phyloP scores from a whole-genome alignment of 1,139 yeast genomes.

The Scheffersomyces lignicola region DNA sequence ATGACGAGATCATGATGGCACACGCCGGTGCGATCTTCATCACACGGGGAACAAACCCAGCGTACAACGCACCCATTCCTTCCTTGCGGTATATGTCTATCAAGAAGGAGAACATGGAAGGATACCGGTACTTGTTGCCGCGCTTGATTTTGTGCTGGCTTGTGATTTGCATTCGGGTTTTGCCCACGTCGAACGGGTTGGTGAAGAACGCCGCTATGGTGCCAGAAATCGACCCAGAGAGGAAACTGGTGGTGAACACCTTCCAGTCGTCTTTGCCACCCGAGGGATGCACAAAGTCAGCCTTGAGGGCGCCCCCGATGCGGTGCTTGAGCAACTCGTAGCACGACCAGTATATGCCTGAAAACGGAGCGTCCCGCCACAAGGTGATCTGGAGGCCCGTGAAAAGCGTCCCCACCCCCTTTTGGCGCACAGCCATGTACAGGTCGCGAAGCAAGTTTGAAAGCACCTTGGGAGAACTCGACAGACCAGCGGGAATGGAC shows the following conservation, averaged over 20 bases:
- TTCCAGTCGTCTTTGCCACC: slow-evolving; percentile 41
- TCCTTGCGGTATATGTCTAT: slow-evolving; percentile 62
- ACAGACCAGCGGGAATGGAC: slow-evolving; percentile 59
- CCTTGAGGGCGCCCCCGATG: slow-evolving; percentile 23
- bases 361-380: slow-evolving; percentile 97
- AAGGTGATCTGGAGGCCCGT: slow-evolving; percentile 84
- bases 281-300: slow-evolving; percentile 20
- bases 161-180: slow-evolving; percentile 82
- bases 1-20: slow-evolving; percentile 97
- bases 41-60: slow-evolving; percentile 83
- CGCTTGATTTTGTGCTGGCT: slow-evolving; percentile 21
- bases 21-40: slow-evolving; percentile 95
- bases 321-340: slow-evolving; percentile 53
- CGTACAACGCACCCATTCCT: slow-evolving; percentile 75
- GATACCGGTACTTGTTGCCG: slow-evolving; percentile 20
- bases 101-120: slow-evolving; percentile 68
- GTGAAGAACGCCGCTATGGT: slow-evolving; percentile 81
- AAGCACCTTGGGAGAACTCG: slow-evolving; percentile 38
- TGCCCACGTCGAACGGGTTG: slow-evolving; percentile 96
- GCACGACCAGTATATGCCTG: slow-evolving; percentile 92
- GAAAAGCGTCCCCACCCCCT: slow-evolving; percentile 71
- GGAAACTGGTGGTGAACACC: slow-evolving; percentile 70
- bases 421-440: slow-evolving; percentile 46
- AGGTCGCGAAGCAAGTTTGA: slow-evolving; percentile 58
- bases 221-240: slow-evolving; percentile 86